A percentile compares a stretch with the other conserved stretches of the same genome.
phyloP scores from a whole-genome alignment of 2,329 filamentous ascomycete genomes.

The Ceratocystis huliohia region DNA sequence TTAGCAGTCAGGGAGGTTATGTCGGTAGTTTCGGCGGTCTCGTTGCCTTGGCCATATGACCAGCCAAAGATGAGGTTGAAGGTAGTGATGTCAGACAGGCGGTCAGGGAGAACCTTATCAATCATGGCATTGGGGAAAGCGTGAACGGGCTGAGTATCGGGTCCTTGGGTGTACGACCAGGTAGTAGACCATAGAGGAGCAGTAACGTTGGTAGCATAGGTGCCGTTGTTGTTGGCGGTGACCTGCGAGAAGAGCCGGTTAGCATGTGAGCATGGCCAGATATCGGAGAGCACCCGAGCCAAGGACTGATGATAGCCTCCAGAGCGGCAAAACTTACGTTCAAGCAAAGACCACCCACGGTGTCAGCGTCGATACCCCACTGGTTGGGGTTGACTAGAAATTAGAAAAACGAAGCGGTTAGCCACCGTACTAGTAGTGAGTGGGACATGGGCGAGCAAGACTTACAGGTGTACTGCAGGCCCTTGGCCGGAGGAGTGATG shows the following conservation, averaged over 20 bases:
- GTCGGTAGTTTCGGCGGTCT: slow-evolving; percentile 29
- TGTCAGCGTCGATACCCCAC: slow-evolving; percentile 35
- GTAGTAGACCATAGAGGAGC: slow-evolving; percentile 41
- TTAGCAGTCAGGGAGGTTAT: slow-evolving; percentile 27
- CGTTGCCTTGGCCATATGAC: slow-evolving; percentile 38
- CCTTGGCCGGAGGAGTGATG: slow-evolving; percentile 33
- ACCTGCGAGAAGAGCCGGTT: slow-evolving; percentile 28
- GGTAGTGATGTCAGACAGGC: slow-evolving; percentile 30
- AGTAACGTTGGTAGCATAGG: slow-evolving; percentile 35
- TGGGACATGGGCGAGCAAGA: slow-evolving; percentile 18
- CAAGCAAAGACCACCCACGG: slow-evolving; percentile 36
- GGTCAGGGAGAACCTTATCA: slow-evolving; percentile 34
- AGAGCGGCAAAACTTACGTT: slow-evolving; percentile 33
- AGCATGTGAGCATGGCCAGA: slow-evolving; percentile 10
- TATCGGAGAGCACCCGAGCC: neutral
- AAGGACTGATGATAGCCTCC: slow-evolving; percentile 10
- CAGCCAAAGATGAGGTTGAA: slow-evolving; percentile 37
- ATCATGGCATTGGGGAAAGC: slow-evolving; percentile 43
- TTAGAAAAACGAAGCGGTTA: neutral
- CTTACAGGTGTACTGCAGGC: slow-evolving; percentile 38
- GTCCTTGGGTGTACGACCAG: slow-evolving; percentile 38
- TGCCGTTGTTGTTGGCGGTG: slow-evolving; percentile 37
- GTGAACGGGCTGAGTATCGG: slow-evolving; percentile 36
- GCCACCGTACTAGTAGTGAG: neutral
- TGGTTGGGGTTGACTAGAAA: slow-evolving; percentile 42